These are phyloP conservation scores for Phialocephala sp. DNA, from an alignment of 2,329 filamentous ascomycete genomes.

Conservation along the genomic window DNA sequence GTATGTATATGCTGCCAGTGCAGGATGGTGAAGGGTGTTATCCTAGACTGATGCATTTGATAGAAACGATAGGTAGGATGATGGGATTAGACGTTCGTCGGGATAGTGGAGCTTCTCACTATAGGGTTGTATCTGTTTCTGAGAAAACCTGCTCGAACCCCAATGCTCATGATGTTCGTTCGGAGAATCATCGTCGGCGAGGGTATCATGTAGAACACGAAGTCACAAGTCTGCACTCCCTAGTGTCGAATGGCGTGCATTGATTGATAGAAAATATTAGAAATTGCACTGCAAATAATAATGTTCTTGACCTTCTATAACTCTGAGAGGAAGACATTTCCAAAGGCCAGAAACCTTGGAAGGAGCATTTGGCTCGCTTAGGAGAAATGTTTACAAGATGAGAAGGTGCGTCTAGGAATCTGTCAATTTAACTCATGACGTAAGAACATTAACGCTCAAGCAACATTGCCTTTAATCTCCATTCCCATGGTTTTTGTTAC, in stretches of 20 bases:
- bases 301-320: not conserved
- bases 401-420: not conserved
- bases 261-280: not conserved
- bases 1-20: not conserved
- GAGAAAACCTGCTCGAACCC: not conserved
- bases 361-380: conserved; percentile 4
- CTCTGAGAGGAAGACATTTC: not conserved
- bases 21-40: not conserved
- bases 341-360: not conserved
- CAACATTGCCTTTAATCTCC: not conserved
- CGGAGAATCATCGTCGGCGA: not conserved
- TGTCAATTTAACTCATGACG: not conserved
- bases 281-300: not conserved
- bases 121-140: not conserved
- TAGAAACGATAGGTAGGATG: not conserved
- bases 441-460: not conserved
- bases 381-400: conserved; percentile 4
- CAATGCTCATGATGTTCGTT: not conserved
- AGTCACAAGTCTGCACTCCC: not conserved
- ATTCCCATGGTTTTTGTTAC: not conserved
- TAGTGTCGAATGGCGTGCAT: not conserved
- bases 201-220: not conserved
- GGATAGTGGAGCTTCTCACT: not conserved
- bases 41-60: not conserved
- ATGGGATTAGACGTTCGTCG: not conserved